phyloP scores from a whole-genome alignment of 2,329 filamentous ascomycete genomes.

The Paracamarosporium sp. region DNA sequence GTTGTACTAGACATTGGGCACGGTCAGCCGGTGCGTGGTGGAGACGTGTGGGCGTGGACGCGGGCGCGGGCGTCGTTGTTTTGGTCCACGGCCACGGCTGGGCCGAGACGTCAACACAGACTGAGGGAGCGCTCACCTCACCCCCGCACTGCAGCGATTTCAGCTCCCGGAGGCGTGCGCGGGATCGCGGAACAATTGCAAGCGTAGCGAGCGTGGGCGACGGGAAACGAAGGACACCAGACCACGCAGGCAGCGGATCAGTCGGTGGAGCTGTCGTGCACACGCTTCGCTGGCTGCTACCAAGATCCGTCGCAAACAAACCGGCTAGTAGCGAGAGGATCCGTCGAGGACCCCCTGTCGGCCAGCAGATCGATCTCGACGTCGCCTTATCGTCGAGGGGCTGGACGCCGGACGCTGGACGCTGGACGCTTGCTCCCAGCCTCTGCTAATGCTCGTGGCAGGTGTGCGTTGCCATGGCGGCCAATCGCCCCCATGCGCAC shows the following conservation, averaged over 20 bases:
- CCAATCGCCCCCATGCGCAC: not conserved
- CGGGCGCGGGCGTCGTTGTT: slow-evolving; percentile 11
- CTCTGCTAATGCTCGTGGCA: slow-evolving; percentile 15
- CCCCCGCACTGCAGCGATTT: slow-evolving; percentile 1
- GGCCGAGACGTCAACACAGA: slow-evolving; percentile 1
- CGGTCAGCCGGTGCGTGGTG: slow-evolving; percentile 9
- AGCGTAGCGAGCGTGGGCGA: not conserved
- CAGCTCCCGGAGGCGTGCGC: not conserved
- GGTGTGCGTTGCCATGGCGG: slow-evolving; percentile 6
- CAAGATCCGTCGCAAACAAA: slow-evolving; percentile 5
- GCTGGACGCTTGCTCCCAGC: not conserved
- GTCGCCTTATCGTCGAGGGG: too few species aligned
- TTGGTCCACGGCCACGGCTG: slow-evolving; percentile 10
- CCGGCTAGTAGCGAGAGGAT: slow-evolving; percentile 4
- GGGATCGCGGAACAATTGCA: not conserved
- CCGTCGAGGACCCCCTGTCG: not conserved
- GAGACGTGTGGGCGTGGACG: slow-evolving; percentile 5
- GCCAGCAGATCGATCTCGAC: not conserved
- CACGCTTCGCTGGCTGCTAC: slow-evolving; percentile 5
- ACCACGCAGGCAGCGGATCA: not conserved
- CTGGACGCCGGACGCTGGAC: too few species aligned
- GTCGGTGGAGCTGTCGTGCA: slow-evolving; percentile 2
- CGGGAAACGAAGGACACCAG: not conserved
- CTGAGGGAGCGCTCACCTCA: slow-evolving; percentile 3
- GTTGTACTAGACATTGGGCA: slow-evolving; percentile 12